A percentile compares a stretch with the other conserved stretches of the same genome.
These are phyloP conservation scores for Colletotrichum godetiae DNA, from an alignment of 2,329 filamentous ascomycete species.

Conservation along the genomic window DNA sequence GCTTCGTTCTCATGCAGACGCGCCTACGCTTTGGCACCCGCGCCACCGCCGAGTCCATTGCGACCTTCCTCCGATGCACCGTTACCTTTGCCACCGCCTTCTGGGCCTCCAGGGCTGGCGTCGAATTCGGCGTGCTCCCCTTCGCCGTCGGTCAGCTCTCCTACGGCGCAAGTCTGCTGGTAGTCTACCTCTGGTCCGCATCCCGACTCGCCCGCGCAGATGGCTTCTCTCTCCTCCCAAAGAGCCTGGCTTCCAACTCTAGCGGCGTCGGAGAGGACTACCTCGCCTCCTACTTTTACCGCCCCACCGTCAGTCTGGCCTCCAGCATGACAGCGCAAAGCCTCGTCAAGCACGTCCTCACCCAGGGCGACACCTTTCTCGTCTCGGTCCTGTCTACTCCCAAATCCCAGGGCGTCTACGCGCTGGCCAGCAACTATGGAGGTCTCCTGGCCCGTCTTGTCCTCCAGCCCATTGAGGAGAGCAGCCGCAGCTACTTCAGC, in stretches of 20 bases:
- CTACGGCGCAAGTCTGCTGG: constrained; percentile 76
- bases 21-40: constrained; percentile 83
- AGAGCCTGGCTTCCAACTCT: constrained; percentile 43
- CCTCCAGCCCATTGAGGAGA: constrained; percentile 96
- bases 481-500: constrained; percentile 89
- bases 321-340: constrained; percentile 90
- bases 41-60: constrained; percentile 84
- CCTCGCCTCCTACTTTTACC: constrained; percentile 72
- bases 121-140: constrained; percentile 80
- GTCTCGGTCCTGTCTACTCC: constrained; percentile 82
- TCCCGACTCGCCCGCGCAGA: constrained; percentile 63
- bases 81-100: constrained; percentile 78
- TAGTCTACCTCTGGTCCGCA: constrained; percentile 77
- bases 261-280: constrained; percentile 50
- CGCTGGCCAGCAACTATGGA: constrained; percentile 94
- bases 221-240: constrained; percentile 77
- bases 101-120: constrained; percentile 63
- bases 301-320: constrained; percentile 76
- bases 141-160: constrained; percentile 89
- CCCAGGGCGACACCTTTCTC: constrained; percentile 92
- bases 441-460: constrained; percentile 88
- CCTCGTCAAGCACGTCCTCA: constrained; percentile 90
- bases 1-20: constrained; percentile 88
- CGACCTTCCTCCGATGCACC: constrained; percentile 81
- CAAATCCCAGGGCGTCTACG: constrained; percentile 88